These are phyloP conservation scores for Aplosporella prunicola DNA, from an alignment of 2,329 filamentous ascomycete genomes.

Conservation along the genomic window DNA sequence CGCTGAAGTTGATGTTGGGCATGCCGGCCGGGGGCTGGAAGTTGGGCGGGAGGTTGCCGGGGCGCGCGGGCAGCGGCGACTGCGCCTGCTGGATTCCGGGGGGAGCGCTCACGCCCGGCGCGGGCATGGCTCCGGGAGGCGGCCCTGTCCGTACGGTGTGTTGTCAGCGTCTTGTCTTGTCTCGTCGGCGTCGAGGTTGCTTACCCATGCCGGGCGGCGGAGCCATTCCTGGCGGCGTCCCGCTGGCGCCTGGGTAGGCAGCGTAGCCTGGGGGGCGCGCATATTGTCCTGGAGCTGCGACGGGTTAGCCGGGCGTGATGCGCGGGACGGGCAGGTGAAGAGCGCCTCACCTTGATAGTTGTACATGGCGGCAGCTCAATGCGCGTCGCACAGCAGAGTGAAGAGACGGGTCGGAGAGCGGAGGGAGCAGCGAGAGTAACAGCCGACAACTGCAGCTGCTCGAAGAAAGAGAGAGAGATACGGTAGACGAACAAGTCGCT, in stretches of 20 bases:
- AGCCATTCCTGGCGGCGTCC: slow-evolving; percentile 57
- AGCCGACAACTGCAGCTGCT: too few species aligned
- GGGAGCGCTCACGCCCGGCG: slow-evolving; percentile 69
- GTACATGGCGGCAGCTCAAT: slow-evolving; percentile 21
- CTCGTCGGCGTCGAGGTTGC: slow-evolving; percentile 18
- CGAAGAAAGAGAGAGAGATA: too few species aligned
- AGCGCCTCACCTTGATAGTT: slow-evolving; percentile 26
- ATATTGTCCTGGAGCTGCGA: slow-evolving; percentile 49
- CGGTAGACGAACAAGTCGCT: slow-evolving; percentile 6
- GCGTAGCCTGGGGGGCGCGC: slow-evolving; percentile 66
- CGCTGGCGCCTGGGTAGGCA: slow-evolving; percentile 52
- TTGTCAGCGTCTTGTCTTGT: slow-evolving; percentile 5
- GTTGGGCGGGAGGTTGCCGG: slow-evolving; percentile 67
- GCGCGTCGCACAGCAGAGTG: not conserved
- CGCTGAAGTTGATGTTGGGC: slow-evolving; percentile 97
- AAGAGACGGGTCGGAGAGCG: not conserved
- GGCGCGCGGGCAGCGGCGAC: slow-evolving; percentile 66
- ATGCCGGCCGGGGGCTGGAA: slow-evolving; percentile 87
- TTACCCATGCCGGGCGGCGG: slow-evolving; percentile 76
- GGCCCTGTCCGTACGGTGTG: too few species aligned
- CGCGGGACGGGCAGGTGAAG: slow-evolving; percentile 3
- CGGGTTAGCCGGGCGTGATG: slow-evolving; percentile 15
- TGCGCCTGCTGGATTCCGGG: slow-evolving; percentile 70
- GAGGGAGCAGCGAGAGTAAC: too few species aligned
- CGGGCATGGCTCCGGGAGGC: slow-evolving; percentile 55